Base-by-base conservation (phyloP, 2,329 filamentous ascomycete genomes). In the Aspergillus melleus region DNA sequence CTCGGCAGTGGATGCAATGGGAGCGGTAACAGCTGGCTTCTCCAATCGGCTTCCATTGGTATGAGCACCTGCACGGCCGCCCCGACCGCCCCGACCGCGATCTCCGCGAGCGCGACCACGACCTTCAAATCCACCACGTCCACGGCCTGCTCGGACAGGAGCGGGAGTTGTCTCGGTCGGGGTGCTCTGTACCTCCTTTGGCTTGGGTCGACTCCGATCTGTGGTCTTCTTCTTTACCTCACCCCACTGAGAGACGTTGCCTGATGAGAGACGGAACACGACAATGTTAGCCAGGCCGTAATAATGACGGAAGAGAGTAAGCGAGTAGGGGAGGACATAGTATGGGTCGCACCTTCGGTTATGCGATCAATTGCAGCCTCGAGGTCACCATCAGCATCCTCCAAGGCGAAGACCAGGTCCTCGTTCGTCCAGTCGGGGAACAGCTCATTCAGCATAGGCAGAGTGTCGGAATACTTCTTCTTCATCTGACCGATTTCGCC, bases 371-470 rank as follows among this genome's bases (percentile, higher is more conserved):
- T 79, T 64, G 79, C 79, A 61, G 74, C 74, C 64, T 80, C 77
- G 42, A 81, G 73, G 64, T 81, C 78, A 63, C 80, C 80, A 61
- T 81, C 75, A 51, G 79, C 79, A 82, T 99, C 95, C 77, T 96
- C 88, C 61, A 99, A 84, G 63, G 93, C 93, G 76, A 95, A 95
- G 65, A 98, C 87, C 65, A 98, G 87, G 77, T 98, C 94, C 77
- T 93, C 91, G 73, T 96, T 91, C 69, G 92, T 94, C 95, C 94
- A 98, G 78, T 92, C 90, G 61, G 91, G 88, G 81, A 96, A 97
- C 81, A 98, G 88, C 77, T 96, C 93, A 81, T 91, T 92, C 76
- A 99, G 88, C 71, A 89, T 87, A 63, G 83, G 83, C 70, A 96
- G 86, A 80, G 94, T 91, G 72, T 82, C 81, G 72, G 90, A 86